Evolutionary conservation across 1,139 yeast species (phyloP).

Genomic region (Yamadazyma atlantica): DNA sequence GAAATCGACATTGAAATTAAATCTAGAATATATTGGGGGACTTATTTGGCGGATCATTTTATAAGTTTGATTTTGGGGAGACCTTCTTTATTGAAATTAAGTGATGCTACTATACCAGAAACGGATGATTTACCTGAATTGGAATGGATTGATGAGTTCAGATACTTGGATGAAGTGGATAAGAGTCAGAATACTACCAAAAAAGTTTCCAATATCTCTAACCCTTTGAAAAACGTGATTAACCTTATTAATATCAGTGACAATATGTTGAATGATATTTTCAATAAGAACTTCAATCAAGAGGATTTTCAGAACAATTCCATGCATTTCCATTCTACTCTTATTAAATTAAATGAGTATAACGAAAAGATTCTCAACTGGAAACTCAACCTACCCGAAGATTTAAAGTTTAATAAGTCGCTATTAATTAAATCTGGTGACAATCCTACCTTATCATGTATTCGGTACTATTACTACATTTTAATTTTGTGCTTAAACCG

Average conservation of each 20-base stretch:
- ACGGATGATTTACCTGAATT: conserved; percentile 62
- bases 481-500: conserved; percentile 56
- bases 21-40: conserved; percentile 66
- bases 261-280: conserved; percentile 54
- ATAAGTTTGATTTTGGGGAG: conserved; percentile 59
- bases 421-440: conserved; percentile 45
- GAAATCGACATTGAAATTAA: conserved; percentile 53
- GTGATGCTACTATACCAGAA: conserved; percentile 62
- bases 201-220: conserved; percentile 43
- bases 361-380: conserved; percentile 52
- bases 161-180: conserved; percentile 29
- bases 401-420: conserved; percentile 49
- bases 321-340: conserved; percentile 27
- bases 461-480: conserved; percentile 59
- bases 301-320: conserved; percentile 14
- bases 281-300: conserved; percentile 34
- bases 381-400: conserved; percentile 49
- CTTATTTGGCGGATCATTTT: conserved; percentile 64
- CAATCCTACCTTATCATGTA: conserved; percentile 50
- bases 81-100: conserved; percentile 54
- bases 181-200: conserved; percentile 11
- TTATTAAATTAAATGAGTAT: conserved; percentile 39
- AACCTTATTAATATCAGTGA: conserved; percentile 54
- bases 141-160: conserved; percentile 52
- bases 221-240: conserved; percentile 46